phyloP scores from a whole-genome alignment of 352 stramenopile species.

The Peronospora destructor region DNA sequence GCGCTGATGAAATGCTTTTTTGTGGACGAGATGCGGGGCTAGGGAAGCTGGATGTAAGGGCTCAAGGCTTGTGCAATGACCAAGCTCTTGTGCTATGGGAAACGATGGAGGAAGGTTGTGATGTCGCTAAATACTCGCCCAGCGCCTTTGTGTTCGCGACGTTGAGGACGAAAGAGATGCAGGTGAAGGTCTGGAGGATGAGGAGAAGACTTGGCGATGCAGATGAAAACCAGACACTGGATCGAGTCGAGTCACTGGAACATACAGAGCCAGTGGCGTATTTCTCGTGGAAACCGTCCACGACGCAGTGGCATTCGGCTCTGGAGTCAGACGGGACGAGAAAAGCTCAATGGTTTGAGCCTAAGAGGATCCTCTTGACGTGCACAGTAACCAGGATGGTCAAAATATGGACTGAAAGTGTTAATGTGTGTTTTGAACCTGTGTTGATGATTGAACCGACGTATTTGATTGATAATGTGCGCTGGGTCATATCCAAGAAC shows the following conservation, averaged over 20 bases:
- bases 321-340: conserved; percentile 49
- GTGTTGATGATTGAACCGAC: conserved; percentile 51
- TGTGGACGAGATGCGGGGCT: conserved; percentile 35
- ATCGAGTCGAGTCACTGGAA: conserved; percentile 33
- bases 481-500: conserved; percentile 78
- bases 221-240: conserved; percentile 17
- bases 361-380: conserved; percentile 65
- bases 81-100: conserved; percentile 26
- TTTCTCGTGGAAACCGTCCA: conserved; percentile 75
- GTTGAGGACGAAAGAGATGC: conserved; percentile 24
- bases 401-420: conserved; percentile 58
- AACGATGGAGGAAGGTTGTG: conserved; percentile 11
- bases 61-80: conserved; percentile 4
- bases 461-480: conserved; percentile 53
- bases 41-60: conserved; percentile 44
- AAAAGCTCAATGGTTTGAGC: conserved; percentile 70
- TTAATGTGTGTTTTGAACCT: conserved; percentile 16
- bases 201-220: conserved; percentile 10
- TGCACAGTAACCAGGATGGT: conserved; percentile 45
- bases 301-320: conserved; percentile 43
- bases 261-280: conserved; percentile 69
- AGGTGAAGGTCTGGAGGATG: conserved; percentile 61
- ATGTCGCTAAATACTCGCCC: conserved; percentile 75
- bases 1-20: conserved; percentile 49
- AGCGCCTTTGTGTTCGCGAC: conserved; percentile 61